Base-by-base conservation (phyloP, 345 rosid species). In the Eucalyptus curtisii region DNA sequence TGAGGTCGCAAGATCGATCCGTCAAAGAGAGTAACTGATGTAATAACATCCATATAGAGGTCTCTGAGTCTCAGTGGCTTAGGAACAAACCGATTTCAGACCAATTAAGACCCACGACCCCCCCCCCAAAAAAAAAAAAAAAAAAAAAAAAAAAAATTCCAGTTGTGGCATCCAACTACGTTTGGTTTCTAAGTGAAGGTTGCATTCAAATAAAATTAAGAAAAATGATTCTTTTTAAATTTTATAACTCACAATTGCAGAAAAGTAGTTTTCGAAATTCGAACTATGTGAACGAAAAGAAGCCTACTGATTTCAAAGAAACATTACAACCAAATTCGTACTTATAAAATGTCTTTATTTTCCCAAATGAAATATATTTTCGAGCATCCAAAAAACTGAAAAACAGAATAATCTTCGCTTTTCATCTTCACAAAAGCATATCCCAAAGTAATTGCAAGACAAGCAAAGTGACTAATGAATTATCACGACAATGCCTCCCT, bases 101-200 rank as follows among this genome's bases (percentile, higher is more conserved):
- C 64, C 64, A 25, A 25, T 57, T 57, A 57, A 57, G 30, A 57
- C 30, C 6, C 30, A 4, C 53, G 0, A 3, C 1, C 49, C 49
- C 49, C 5, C 25, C 10, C 57, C 25, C 10, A 7, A 7, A 53
- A 13, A 20, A 53, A 52, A 52, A 49, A 6, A 49, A 2, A 17
- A 7, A 9, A 15, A 15, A 15, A 5, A 19, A 8, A 9, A 50
- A 2, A 19, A 8, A 9, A 15, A 14, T 0, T 53, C 61, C 61
- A 55, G 30, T 55, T 55, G 61, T 25, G 25, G 61, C 61, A 10
- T 55, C 13, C 1, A 24, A 55, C 13, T 10, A 55, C 61, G 11
- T 57, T 57, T 57, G 64, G n/a, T 10, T 24, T 57, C 30, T 8
- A 57, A 4, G 64, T 2, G 64, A 57, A 55, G 64, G 12, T 25